These are phyloP conservation scores for Astrephomene gubernaculifera DNA, from an alignment of 139 green algal species.

Conservation along the genomic window DNA sequence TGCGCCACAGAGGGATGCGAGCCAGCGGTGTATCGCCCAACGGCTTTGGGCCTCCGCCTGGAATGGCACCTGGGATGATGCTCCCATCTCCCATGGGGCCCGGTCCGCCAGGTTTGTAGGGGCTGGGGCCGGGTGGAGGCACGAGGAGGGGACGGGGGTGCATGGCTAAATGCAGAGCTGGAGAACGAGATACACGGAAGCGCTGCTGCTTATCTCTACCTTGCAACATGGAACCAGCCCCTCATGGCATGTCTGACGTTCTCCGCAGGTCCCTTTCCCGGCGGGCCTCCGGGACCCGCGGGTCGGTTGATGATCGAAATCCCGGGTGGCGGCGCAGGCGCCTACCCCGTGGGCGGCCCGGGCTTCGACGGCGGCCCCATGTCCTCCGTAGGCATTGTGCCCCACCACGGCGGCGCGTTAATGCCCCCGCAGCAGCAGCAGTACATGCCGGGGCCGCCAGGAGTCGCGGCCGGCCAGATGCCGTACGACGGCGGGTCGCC, in stretches of 20 bases:
- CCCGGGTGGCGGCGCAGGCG: conserved; percentile 11
- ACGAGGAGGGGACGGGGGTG: neutral
- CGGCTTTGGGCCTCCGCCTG: neutral
- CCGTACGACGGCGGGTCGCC: neutral
- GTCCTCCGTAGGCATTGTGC: neutral
- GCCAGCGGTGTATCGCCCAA: neutral
- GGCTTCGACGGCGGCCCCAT: neutral
- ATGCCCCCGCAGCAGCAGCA: neutral
- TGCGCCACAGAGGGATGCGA: conserved; percentile 18
- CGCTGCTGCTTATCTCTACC: no score
- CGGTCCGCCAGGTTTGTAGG: neutral
- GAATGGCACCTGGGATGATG: neutral
- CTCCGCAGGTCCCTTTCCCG: neutral
- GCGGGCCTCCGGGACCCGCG: neutral
- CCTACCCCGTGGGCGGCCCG: neutral
- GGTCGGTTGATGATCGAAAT: conserved; percentile 21
- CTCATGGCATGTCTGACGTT: no score
- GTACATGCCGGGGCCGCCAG: neutral
- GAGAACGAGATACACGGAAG: no score
- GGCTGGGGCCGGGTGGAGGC: neutral
- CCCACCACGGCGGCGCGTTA: neutral
- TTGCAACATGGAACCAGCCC: no score
- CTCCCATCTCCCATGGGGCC: neutral
- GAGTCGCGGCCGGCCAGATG: neutral
- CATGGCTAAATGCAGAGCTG: no score